Base-by-base conservation (phyloP, 768 basidiomycete genomes). In the Trametes gibbosa region DNA sequence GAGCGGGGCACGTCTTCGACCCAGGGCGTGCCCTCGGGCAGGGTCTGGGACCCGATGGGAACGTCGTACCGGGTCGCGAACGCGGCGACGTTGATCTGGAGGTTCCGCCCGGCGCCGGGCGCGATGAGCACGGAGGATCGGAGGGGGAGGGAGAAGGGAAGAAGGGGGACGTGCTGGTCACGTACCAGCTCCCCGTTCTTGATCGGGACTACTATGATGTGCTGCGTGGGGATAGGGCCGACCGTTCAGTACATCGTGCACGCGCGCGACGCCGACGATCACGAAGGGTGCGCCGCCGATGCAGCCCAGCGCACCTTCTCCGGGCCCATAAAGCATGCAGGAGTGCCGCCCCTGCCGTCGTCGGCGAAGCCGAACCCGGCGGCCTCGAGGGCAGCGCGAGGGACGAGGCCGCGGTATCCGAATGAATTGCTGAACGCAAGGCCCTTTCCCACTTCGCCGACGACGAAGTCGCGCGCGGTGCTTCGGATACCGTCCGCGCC, bases 141-240 rank as follows among this genome's bases (percentile, higher is more conserved):
- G n/a, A n/a, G n/a, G n/a, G n/a, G n/a, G n/a, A n/a, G n/a, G n/a
- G n/a, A n/a, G n/a, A n/a, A n/a, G n/a, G n/a, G n/a, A n/a, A n/a
- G n/a, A n/a, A n/a, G n/a, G 13, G 35, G 37, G 50, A 50, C 34
- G 34, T 50, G 34, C 12, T 17, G 21, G 10, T 9, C 43, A 53
- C 67, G 13, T 55, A 84, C 83, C 19, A 77, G 68, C 48, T 72
- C 68, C 10, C 74, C 72, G 14, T 69, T 72, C 65, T 75, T 72
- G 51, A 85, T 78, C 0, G 82, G 79, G 63, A 79, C 82, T 0
- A 77, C 74, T 37, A 85, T 78, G 29, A 84, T 69, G 63, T 85
- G 83, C 83, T 84, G 58, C 5, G 25, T n/a, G 43, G 12, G 21
- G n/a, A 32, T 32, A n/a, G n/a, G n/a, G n/a, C n/a, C 13, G 21